A percentile compares a stretch with the other conserved stretches of the same genome.
These are phyloP conservation scores for Climacium dendroides DNA, from an alignment of 225 moss, liverwort and hornwort species.

Conservation along the genomic window DNA sequence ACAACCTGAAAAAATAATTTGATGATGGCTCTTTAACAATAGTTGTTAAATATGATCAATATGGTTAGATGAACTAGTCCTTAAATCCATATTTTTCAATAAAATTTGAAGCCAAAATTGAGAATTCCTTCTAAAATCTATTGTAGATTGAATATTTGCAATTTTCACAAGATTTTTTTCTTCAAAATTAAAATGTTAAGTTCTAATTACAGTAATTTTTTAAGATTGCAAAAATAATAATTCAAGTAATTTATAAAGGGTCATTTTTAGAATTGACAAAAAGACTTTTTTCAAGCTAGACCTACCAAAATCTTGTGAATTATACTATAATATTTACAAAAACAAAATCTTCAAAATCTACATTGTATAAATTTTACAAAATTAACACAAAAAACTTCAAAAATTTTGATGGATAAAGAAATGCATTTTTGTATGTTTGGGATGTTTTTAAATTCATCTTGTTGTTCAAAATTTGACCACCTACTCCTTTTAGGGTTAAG, in stretches of 20 bases:
- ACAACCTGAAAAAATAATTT: neutral
- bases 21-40: neutral
- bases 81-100: neutral
- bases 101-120: neutral
- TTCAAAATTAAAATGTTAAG: too few relatives aligned
- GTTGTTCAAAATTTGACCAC: neutral
- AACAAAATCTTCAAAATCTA: neutral
- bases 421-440: neutral
- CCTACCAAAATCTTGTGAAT: neutral
- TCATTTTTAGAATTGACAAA: neutral
- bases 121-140: neutral
- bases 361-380: neutral
- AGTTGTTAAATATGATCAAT: neutral
- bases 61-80: fast-evolving
- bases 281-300: neutral
- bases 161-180: neutral
- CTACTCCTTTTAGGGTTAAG: fast-evolving
- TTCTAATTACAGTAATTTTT: neutral
- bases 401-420: neutral
- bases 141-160: neutral
- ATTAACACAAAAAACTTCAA: too few relatives aligned
- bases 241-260: neutral
- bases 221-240: too few relatives aligned
- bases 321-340: neutral
- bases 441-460: neutral